Base-by-base conservation (phyloP, 2,329 filamentous ascomycete genomes). In the Stachybotrys elegans region DNA sequence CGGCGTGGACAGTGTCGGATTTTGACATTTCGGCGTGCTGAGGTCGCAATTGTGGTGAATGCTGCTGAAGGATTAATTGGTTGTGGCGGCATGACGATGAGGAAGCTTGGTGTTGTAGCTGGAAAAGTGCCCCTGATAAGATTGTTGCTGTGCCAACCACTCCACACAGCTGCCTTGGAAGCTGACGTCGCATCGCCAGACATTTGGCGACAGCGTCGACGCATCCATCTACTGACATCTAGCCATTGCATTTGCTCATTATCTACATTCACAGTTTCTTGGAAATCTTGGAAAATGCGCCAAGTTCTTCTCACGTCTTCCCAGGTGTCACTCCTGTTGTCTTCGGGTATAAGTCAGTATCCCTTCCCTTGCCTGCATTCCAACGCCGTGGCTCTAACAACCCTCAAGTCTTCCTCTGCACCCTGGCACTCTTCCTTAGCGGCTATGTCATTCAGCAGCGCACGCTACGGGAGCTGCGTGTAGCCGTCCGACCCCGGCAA, bases 371-470 rank as follows among this genome's bases (percentile, higher is more conserved):
- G 19, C 12, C 36, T 23, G 25, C 54, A 56, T 54, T 53, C 53
- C 50, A 42, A 27, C n/a, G n/a, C n/a, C n/a, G n/a, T n/a, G n/a
- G n/a, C n/a, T n/a, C n/a, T n/a, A n/a, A 25, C 25, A 11, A 19
- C 34, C 22, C 22, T 43, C 44, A 46, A 84, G 86, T 95, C 47
- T 70, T 88, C 50, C 62, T 87, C 21, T 95, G 88, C 66, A 95
- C 90, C 4, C 65, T 83, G 29, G 79, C 90, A 5, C 81, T 96
- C 21, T 96, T 96, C 63, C 73, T 95, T 23, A 89, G 87, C 42
- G 91, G 91, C 57, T 95, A 94, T 63, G 78, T 83, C 4, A 76
- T 95, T 43, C 91, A 96, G 58, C 91, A 96, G 65, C 81, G 88
- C 55, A 93, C 89, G 1, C 79, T 95, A 5, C 79, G 78, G 49